Percentiles rank a stretch among this genome's conserved stretches.
These are phyloP conservation scores for Stentor coeruleus DNA, from an alignment of 73 alveolate species.

Conservation along the genomic window DNA sequence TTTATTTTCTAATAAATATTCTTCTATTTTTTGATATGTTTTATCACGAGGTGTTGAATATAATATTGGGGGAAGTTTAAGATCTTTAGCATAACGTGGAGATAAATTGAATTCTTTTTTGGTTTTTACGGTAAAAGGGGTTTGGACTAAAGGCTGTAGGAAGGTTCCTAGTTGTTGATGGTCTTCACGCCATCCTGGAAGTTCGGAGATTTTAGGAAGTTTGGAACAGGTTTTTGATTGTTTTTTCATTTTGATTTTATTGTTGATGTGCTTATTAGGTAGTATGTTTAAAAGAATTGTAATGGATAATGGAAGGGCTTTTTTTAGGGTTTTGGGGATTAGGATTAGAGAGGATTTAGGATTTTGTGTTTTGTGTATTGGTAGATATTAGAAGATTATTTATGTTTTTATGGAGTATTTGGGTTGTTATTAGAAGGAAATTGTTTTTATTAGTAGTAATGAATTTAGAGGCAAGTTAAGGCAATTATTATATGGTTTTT, in stretches of 20 bases:
- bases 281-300: no score
- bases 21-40: background rate
- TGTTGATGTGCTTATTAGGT: no score
- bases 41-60: background rate
- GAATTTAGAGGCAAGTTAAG: no score
- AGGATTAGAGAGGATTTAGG: no score
- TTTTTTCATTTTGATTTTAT: background rate
- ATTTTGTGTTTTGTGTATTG: no score
- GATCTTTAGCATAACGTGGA: background rate
- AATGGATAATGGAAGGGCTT: no score
- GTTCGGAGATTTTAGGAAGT: background rate
- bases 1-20: background rate
- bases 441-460: no score
- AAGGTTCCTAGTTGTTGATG: background rate
- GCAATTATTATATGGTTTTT: no score
- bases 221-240: background rate
- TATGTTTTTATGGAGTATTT: no score
- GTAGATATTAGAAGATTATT: no score
- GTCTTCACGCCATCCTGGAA: slow-evolving; percentile 1
- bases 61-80: background rate
- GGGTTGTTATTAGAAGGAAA: no score
- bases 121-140: background rate
- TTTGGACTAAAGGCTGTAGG: background rate
- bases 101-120: background rate
- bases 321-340: no score